Base-by-base conservation (phyloP, 2,329 filamentous ascomycete species). In the Apiospora saccharicola region DNA sequence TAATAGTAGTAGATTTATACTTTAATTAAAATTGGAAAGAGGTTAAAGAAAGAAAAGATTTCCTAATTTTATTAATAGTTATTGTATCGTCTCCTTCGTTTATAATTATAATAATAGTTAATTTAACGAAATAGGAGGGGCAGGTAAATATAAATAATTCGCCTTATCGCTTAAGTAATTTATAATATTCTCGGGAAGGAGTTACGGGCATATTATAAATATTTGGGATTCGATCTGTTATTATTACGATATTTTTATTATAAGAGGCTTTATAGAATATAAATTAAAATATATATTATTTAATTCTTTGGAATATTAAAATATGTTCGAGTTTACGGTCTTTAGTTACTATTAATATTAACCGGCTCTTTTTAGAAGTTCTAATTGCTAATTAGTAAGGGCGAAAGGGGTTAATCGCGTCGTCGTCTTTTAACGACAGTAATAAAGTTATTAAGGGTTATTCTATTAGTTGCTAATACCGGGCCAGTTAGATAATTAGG, bases 221-320 rank as follows among this genome's bases (percentile, higher is more conserved):
- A n/a, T n/a, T n/a, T n/a, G n/a, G n/a, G n/a, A n/a, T n/a, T n/a
- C n/a, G n/a, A n/a, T n/a, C n/a, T n/a, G n/a, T n/a, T n/a, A n/a
- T n/a, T n/a, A n/a, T n/a, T n/a, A n/a, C n/a, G n/a, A n/a, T n/a
- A n/a, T n/a, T n/a, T n/a, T n/a, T n/a, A n/a, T n/a, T n/a, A n/a
- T n/a, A n/a, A n/a, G n/a, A n/a, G n/a, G n/a, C n/a, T n/a, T n/a
- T n/a, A n/a, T n/a, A n/a, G n/a, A n/a, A n/a, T 4, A 61, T 37
- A 22, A 61, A 37, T 37, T 61, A 30, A 61, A n/a, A n/a, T 37
- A 3, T 61, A 61, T 41, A n/a, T 12, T 61, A 16, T 41, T 61
- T 30, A 61, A 61, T 61, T 61, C 53, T 61, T 61, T 61, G 53
- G 53, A 41, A 61, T 61, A 61, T 61, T 61, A 19, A 61, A 61